Conservation (phyloP, 495 filamentous ascomycete species). For the Neurospora discreta region DNA sequence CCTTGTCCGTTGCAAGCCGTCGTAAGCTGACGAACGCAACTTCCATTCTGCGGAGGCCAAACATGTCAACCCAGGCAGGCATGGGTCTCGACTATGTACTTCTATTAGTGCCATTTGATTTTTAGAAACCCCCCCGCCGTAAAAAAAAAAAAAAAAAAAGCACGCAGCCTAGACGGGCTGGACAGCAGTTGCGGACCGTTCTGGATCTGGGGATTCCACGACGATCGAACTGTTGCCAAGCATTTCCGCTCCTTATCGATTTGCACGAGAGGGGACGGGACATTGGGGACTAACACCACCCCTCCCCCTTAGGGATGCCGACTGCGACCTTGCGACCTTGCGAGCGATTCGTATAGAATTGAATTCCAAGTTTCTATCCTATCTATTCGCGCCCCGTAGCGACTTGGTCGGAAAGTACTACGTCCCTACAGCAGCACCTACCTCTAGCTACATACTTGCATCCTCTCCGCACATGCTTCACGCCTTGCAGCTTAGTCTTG, state of each 20-base stretch:
- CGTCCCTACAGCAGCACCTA: neutral
- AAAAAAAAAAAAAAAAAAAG: neutral
- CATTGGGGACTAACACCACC: neutral
- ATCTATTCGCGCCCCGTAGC: neutral
- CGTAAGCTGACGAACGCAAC: neutral
- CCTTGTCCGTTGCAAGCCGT: neutral
- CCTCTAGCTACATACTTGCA: neutral
- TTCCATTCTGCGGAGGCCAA: neutral
- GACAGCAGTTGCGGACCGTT: neutral
- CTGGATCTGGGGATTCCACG: slow-evolving; percentile 8
- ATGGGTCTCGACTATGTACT: neutral
- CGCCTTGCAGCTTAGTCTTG: neutral
- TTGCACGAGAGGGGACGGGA: neutral
- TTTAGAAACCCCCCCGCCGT: neutral
- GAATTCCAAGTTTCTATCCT: neutral
- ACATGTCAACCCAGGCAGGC: neutral
- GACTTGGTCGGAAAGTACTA: neutral
- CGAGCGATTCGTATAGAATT: neutral
- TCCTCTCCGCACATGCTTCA: neutral
- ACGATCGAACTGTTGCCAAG: slow-evolving; percentile 10
- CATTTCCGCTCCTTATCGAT: slow-evolving; percentile 7
- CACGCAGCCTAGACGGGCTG: neutral
- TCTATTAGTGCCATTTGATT: neutral
- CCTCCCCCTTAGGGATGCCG: neutral
- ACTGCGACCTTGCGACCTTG: neutral